Evolutionary conservation across 1,139 yeast species (phyloP).

Genomic region (Candida sanyaensis): DNA sequence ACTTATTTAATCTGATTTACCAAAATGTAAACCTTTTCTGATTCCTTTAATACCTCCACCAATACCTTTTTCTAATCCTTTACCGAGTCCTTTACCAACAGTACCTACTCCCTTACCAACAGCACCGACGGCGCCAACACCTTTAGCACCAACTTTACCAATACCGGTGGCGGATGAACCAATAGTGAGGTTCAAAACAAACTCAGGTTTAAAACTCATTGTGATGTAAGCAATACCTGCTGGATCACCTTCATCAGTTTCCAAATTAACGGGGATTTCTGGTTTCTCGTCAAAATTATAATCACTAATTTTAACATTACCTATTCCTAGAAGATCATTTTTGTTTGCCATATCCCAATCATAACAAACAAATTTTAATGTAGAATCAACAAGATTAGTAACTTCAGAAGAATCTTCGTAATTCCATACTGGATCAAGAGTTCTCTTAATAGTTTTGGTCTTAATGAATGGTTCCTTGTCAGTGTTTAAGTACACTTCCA

Average conservation of each 20-base stretch:
- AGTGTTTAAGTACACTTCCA: conserved; percentile 65
- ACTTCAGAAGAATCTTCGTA: conserved; percentile 58
- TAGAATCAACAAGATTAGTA: conserved; percentile 60
- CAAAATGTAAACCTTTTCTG: conserved; percentile 39
- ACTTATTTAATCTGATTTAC: conserved; percentile 6
- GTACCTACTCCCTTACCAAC: conserved; percentile 39
- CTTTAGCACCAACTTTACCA: conserved; percentile 36
- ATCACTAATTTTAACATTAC: conserved; percentile 57
- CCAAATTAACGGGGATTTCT: conserved; percentile 56
- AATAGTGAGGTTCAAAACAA: conserved; percentile 51
- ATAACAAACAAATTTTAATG: conserved; percentile 56
- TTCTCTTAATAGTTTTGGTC: conserved; percentile 80
- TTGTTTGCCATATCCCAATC: conserved; percentile 95
- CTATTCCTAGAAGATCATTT: conserved; percentile 79
- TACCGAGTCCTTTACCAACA: conserved; percentile 51
- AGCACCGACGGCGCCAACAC: conserved; percentile 50
- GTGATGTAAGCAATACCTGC: conserved; percentile 67
- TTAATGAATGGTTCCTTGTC: conserved; percentile 60
- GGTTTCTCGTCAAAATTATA: conserved; percentile 56
- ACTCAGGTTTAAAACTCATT: conserved; percentile 69
- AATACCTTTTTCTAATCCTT: conserved; percentile 29
- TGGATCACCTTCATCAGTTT: conserved; percentile 53
- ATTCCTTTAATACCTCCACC: conserved; percentile 46
- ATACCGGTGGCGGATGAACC: conserved; percentile 46
- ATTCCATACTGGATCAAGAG: conserved; percentile 87